phyloP scores from a whole-genome alignment of 2,329 filamentous ascomycete genomes.

The Colletotrichum cuscutae region DNA sequence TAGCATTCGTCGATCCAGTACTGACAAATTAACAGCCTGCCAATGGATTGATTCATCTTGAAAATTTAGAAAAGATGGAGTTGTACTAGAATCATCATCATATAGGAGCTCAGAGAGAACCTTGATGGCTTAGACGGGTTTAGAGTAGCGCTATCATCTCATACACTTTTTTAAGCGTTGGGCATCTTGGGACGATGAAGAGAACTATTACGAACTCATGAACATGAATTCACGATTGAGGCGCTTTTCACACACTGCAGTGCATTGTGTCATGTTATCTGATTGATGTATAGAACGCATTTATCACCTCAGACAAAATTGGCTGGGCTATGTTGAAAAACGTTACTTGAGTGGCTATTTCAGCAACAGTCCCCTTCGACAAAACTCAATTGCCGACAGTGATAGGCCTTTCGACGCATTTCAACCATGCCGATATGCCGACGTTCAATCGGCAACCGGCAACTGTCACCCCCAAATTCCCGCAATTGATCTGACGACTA shows the following conservation, averaged over 20 bases:
- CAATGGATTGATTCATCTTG: slow-evolving; percentile 72
- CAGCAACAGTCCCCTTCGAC: background rate
- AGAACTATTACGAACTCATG: background rate
- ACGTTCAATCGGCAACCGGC: background rate
- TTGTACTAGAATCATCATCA: slow-evolving; percentile 40
- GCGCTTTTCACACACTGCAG: background rate
- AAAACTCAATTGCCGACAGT: background rate
- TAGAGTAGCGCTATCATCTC: background rate
- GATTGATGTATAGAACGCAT: background rate
- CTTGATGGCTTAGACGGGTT: background rate
- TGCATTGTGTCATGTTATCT: background rate
- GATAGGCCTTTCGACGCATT: background rate
- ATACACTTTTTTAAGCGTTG: background rate
- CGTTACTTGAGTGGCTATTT: background rate
- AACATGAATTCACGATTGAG: background rate
- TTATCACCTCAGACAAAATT: background rate
- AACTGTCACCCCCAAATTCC: background rate
- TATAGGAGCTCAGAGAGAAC: background rate
- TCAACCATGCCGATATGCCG: background rate
- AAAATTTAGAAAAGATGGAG: slow-evolving; percentile 67
- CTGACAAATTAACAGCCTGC: slow-evolving; percentile 59
- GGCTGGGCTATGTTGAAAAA: background rate
- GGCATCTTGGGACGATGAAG: background rate
- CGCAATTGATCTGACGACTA: background rate
- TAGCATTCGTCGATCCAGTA: background rate